Conservation (phyloP, 208 protist species). For the Acanthamoeba lenticulata region DNA sequence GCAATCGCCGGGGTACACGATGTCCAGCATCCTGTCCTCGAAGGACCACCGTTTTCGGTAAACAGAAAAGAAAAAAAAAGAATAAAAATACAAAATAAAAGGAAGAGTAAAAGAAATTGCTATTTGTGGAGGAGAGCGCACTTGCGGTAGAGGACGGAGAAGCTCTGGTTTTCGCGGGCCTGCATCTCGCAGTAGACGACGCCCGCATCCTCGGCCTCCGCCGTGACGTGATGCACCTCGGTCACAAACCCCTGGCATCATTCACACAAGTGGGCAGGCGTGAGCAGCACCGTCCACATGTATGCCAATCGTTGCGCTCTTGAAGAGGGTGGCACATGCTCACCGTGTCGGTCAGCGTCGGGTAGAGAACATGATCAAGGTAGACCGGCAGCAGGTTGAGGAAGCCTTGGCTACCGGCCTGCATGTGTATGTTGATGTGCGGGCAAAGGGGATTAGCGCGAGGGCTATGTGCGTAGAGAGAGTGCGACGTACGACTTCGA, state of each 20-base stretch:
- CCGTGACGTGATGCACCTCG: slow-evolving; percentile 88
- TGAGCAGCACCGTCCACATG: too few relatives aligned
- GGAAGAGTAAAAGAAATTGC: too few relatives aligned
- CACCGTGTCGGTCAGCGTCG: slow-evolving; percentile 82
- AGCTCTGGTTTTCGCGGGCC: slow-evolving; percentile 81
- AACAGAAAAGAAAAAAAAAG: slow-evolving; percentile 26
- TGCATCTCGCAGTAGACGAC: slow-evolving; percentile 91
- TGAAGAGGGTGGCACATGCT: background rate
- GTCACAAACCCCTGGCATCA: slow-evolving; percentile 83
- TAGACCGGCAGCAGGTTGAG: slow-evolving; percentile 87
- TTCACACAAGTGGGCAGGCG: background rate
- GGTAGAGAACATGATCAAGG: slow-evolving; percentile 91
- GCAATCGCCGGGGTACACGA: slow-evolving; percentile 63
- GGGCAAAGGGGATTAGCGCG: background rate
- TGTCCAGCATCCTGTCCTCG: background rate
- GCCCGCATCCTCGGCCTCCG: slow-evolving; percentile 80
- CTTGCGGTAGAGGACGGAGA: slow-evolving; percentile 9
- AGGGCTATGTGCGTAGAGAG: background rate
- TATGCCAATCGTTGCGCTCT: background rate
- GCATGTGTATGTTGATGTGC: background rate
- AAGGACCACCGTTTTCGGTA: background rate
- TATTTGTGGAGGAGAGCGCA: too few relatives aligned
- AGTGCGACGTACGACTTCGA: slow-evolving; percentile 69
- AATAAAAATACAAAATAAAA: slow-evolving; percentile 47
- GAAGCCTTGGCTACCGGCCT: slow-evolving; percentile 83